Base-by-base conservation (phyloP, 2,329 filamentous ascomycete species). In the Fusarium sp. region DNA sequence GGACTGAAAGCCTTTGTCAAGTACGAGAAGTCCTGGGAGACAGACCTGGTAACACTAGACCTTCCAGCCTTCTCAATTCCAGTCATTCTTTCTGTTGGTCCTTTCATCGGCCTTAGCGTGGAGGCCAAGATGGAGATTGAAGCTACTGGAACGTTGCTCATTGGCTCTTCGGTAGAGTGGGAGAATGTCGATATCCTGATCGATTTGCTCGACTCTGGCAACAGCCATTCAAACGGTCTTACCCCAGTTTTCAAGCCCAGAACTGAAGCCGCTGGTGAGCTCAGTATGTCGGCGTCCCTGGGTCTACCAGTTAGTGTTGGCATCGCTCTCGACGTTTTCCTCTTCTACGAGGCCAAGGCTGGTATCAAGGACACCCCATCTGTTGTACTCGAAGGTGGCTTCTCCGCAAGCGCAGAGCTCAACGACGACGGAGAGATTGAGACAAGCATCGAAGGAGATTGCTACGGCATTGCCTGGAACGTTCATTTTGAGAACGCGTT, bases 391-490 rank as follows among this genome's bases (percentile, higher is more conserved):
- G 56, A 62, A 30, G 60, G 56, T 1, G 44, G 39, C 8, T 56
- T 63, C 3, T 13, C 39, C 3, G 32, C 19, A 1, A 56, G 28
- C 7, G 60, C 56, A 2, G 33, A 20, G 4, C 19, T 62, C 9
- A 39, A n/a, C 3, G 44, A 62, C 0, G 32, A 62, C 5, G 56
- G 60, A 4, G 28, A 62, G 2, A 37, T 50, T 7, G 5, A 13
- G 4, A 26, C 48, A 0, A 19, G 30, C 5, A 7, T 56, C 6
- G 39, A 35, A 4, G 60, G 60, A 0, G 57, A 62, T 5, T 62
- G 60, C 15, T 63, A 63, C 14, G 60, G 50, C 0, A 50, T 63
- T 6, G 32, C 44, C 15, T 63, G 60, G 60, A 63, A 63, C 19
- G 48, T 62, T 2, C 49, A 63, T 20, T 63, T 63, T 1, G 60